Evolutionary conservation across 306 rosid genomes (phyloP), one percentile per base, ranked within the genome.

Genomic region (Herpetospermum pedunculosum): DNA sequence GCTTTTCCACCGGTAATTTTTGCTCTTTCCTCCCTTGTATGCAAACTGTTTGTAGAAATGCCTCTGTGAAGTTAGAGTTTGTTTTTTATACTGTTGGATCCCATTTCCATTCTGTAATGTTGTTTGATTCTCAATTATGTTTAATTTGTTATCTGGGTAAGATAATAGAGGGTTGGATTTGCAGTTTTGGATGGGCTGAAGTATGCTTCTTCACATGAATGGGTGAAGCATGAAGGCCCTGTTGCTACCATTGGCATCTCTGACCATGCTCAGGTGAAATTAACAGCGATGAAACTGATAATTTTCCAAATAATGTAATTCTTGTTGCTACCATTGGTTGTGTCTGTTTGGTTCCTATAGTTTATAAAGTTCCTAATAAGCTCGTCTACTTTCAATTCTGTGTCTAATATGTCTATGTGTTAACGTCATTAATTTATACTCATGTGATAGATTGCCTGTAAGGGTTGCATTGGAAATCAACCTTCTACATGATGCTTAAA

Each of bases 241-340:
- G 90, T 91, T 13, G 96, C 96, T 60, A 87, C 97, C 35, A 37
- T 92, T 77, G 99, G 99, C 54, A 89, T 95, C 81, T 88, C 96
- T 26, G 89, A 88, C 70, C 99, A 95, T 76, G 99, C 99, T 44
- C 99, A 95, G 97, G 98, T 91, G 70, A n/a, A n/a, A n/a, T n/a
- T n/a, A n/a, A n/a, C n/a, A n/a, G n/a, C n/a, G n/a, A n/a, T n/a
- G 23, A 63, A 35, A 34, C 2, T 7, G 7, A 18, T 55, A 8
- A 60, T 60, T 60, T 60, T 60, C 5, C 43, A 16, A 62, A 35
- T n/a, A 63, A 29, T 59, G 12, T 16, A 15, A 59, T 25, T 59
- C 41, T 58, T 58, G 65, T 14, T n/a, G n/a, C n/a, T n/a, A n/a
- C n/a, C n/a, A n/a, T n/a, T n/a, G n/a, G n/a, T n/a, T n/a, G n/a